These are phyloP conservation scores for Sarocladiaceae sp. DNA, from an alignment of 2,329 filamentous ascomycete species.

Conservation along the genomic window DNA sequence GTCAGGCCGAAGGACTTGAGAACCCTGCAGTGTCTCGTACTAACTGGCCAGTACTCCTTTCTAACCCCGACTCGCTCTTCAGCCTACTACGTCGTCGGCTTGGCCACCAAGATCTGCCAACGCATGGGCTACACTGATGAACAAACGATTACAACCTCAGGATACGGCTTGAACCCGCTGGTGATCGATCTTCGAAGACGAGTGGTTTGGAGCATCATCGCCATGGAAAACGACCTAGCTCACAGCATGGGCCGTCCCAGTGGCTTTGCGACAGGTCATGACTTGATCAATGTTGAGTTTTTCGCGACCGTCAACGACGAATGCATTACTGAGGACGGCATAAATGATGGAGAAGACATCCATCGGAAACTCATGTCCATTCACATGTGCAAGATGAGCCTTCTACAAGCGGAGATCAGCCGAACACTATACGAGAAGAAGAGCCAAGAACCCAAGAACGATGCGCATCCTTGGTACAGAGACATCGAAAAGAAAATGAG, in stretches of 20 bases:
- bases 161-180: constrained; percentile 58
- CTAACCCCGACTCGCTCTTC: constrained; percentile 87
- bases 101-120: constrained; percentile 82
- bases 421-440: constrained; percentile 82
- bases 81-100: constrained; percentile 86
- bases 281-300: constrained; percentile 79
- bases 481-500: constrained; percentile 73
- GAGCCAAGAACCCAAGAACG: constrained; percentile 65
- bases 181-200: constrained; percentile 86
- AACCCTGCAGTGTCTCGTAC: constrained; percentile 79
- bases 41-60: constrained; percentile 88
- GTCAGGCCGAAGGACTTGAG: constrained; percentile 83
- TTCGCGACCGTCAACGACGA: constrained; percentile 78
- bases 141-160: constrained; percentile 65
- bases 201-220: constrained; percentile 79
- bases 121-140: constrained; percentile 84
- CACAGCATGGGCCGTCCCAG: constrained; percentile 84
- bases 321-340: constrained; percentile 72
- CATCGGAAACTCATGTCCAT: constrained; percentile 84
- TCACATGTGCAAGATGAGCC: constrained; percentile 87
- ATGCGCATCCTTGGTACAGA: constrained; percentile 80
- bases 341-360: constrained; percentile 64
- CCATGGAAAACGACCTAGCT: constrained; percentile 83
- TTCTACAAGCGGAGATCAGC: constrained; percentile 82
- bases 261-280: constrained; percentile 73